phyloP scores from a whole-genome alignment of 2,329 filamentous ascomycete genomes.

The Chaetomiaceae sp. region DNA sequence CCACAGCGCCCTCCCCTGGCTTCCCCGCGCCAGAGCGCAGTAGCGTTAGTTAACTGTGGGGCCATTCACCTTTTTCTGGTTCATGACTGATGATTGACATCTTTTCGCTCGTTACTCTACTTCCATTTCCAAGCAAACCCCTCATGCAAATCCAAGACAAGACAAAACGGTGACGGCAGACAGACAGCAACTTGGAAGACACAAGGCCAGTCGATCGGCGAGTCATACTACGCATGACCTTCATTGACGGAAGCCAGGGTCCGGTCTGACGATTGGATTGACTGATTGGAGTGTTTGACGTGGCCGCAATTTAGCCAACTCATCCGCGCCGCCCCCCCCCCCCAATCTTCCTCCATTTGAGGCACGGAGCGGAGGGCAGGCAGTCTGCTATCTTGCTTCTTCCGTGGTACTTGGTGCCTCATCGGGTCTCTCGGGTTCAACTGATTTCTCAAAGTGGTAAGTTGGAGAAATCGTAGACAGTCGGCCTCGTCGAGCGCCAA shows the following conservation, averaged over 20 bases:
- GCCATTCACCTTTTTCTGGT: not conserved
- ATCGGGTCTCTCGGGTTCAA: not conserved
- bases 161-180: no score
- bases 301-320: conserved; percentile 29
- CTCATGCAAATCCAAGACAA: no score
- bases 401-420: conserved; percentile 6
- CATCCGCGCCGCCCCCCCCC: no score
- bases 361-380: not conserved
- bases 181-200: not conserved
- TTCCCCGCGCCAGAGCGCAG: no score
- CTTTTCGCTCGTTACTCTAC: not conserved
- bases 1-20: not conserved
- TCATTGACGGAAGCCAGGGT: conserved; percentile 17
- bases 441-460: not conserved
- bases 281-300: conserved; percentile 23
- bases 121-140: not conserved
- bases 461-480: not conserved
- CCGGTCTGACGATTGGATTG: conserved; percentile 4
- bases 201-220: not conserved
- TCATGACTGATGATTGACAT: not conserved
- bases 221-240: conserved; percentile 9
- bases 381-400: conserved; percentile 1
- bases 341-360: conserved; percentile 2
- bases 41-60: no score
- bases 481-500: not conserved